Base-by-base conservation (phyloP, 305 asterid genomes). In the Striga hermonthica region DNA sequence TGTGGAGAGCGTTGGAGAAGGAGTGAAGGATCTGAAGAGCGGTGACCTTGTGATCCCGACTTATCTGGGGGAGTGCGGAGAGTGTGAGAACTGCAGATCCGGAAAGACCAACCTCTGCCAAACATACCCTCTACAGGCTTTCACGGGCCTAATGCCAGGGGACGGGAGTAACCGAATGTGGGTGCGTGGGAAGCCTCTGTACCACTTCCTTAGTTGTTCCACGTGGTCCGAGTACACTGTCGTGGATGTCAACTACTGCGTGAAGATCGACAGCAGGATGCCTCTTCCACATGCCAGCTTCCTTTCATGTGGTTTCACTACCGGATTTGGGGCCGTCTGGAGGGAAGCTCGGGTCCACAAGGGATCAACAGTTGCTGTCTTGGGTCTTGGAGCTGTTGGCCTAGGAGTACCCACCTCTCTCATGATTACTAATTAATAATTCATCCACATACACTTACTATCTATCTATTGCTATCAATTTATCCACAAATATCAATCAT, bases 371-470 rank as follows among this genome's bases (percentile, higher is more conserved):
- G 82, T 81, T 1, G 83, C 83, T 6, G 81, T 81, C 22, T 28
- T 81, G 15, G 86, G 86, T 0, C 82, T 81, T 1, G 86, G 86
- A 6, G 83, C 86, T n/a, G 86, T 81, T 1, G 86, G 86, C 13
- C 68, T 81, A 8, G 86, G 86, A 9, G 83, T 76, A 57, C 58
- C 76, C 57, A 9, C 31, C 31, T 7, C 10, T 9, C 2, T 0
- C 49, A 44, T 9, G 1, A 22, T 22, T 22, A 22, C 31, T 22
- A 22, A 22, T 22, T 22, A 22, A 22, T 22, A 22, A 22, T 1
- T 22, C 31, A 2, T 22, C 31, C 31, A 22, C 31, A 22, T 22
- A 22, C 31, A 22, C 31, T 22, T 22, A 22, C 31, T 22, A 22
- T 22, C 31, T 22, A 22, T 22, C 1, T 22, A 22, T 0, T 22